These are phyloP conservation scores for Meripilus lineatus DNA, from an alignment of 1,284 basidiomycete species.

Conservation along the genomic window DNA sequence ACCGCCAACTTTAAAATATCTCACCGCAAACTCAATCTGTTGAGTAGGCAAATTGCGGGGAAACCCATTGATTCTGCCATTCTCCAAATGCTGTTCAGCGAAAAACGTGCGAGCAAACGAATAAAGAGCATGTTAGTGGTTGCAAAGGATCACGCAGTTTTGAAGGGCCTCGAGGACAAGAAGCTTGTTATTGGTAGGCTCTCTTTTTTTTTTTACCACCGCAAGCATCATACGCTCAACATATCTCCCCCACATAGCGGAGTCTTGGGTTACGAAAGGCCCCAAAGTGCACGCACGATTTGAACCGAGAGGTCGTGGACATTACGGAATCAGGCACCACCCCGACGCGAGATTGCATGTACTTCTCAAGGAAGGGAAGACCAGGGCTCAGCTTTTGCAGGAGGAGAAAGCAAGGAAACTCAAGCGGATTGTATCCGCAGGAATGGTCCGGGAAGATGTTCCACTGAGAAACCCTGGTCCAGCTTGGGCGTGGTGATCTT, in stretches of 20 bases:
- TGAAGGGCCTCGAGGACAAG: conserved; percentile 73
- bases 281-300: conserved; percentile 57
- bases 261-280: conserved; percentile 94
- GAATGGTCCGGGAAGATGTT: conserved; percentile 72
- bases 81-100: conserved; percentile 92
- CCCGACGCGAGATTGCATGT: conserved; percentile 78
- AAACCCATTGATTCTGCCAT: conserved; percentile 93
- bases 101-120: conserved; percentile 83
- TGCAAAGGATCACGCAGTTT: conserved; percentile 83
- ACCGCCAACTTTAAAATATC: conserved; percentile 93
- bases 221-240: conserved; percentile 5
- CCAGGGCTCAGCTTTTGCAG: conserved; percentile 63
- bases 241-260: conserved; percentile 43
- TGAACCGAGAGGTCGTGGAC: conserved; percentile 86
- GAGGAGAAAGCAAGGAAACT: conserved; percentile 65
- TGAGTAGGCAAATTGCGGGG: conserved; percentile 83
- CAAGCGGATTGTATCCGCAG: conserved; percentile 74
- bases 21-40: conserved; percentile 86
- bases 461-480: conserved; percentile 73
- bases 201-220: conserved; percentile 1
- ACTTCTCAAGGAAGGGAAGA: conserved; percentile 81
- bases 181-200: conserved; percentile 79
- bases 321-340: conserved; percentile 76
- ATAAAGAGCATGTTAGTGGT: conserved; percentile 87
- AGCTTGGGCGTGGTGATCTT: conserved; percentile 77